Evolutionary conservation across 2,329 filamentous ascomycete genomes (phyloP).

Genomic region (Tolypocladium sp.): DNA sequence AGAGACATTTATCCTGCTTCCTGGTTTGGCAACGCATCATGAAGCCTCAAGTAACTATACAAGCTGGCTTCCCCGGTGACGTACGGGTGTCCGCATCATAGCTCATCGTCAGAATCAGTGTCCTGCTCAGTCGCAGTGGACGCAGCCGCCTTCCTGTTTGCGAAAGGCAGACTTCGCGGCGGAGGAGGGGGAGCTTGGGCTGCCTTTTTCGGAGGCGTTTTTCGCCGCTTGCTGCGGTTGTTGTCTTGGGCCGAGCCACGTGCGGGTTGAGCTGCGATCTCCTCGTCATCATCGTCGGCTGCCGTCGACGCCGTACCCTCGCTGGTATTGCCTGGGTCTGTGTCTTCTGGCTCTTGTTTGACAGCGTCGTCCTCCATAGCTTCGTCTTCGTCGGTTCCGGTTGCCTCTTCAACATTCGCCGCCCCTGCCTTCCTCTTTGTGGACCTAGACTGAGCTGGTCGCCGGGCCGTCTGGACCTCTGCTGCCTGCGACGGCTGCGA

Average conservation of each 20-base stretch:
- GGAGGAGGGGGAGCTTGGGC: constrained; percentile 25
- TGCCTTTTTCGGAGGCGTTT: constrained; percentile 9
- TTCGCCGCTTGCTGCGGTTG: constrained; percentile 1
- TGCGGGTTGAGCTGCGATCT: constrained; percentile 2
- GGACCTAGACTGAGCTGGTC: constrained; percentile 27
- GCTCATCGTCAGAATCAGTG: constrained; percentile 47
- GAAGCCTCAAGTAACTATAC: background rate
- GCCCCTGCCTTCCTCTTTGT: constrained; percentile 39
- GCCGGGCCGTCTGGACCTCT: constrained; percentile 13
- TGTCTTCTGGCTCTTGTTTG: constrained; percentile 26
- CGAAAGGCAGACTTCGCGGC: constrained; percentile 35
- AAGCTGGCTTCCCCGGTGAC: background rate
- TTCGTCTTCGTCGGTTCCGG: constrained; percentile 34
- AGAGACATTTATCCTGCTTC: background rate
- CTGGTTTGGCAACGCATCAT: background rate
- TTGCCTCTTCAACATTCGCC: constrained; percentile 30
- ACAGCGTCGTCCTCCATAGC: constrained; percentile 40
- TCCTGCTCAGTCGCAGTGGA: constrained; percentile 27
- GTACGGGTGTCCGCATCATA: constrained; percentile 20
- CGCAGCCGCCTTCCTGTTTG: constrained; percentile 21
- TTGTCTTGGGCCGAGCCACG: background rate
- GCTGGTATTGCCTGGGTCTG: constrained; percentile 29
- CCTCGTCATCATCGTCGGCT: constrained; percentile 31
- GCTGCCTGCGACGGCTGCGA: constrained; percentile 15
- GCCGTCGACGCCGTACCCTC: constrained; percentile 31